phyloP scores from a whole-genome alignment of 1,284 basidiomycete genomes.

The Taiwanofungus camphoratus region DNA sequence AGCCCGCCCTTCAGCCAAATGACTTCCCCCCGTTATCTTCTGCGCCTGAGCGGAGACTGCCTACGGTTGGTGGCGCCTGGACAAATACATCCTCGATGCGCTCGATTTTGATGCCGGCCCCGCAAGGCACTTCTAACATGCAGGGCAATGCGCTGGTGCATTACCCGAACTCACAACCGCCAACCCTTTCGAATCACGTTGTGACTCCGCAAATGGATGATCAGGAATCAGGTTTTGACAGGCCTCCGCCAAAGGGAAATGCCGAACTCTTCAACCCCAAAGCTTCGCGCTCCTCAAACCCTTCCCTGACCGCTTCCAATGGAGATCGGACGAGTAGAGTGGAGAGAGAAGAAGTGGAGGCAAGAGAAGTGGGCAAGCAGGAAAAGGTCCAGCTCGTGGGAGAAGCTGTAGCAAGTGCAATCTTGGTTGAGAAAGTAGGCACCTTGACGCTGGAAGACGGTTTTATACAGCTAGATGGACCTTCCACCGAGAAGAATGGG shows the following conservation, averaged over 20 bases:
- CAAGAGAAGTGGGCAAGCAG: slow-evolving; percentile 3
- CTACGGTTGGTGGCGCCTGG: slow-evolving; percentile 59
- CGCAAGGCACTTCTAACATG: slow-evolving; percentile 19
- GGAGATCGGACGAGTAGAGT: not conserved
- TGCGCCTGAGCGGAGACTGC: slow-evolving; percentile 42
- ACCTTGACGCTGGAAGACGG: slow-evolving; percentile 15
- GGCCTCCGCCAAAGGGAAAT: slow-evolving; percentile 41
- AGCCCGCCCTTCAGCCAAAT: slow-evolving; percentile 46
- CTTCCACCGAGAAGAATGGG: not conserved
- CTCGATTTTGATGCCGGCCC: slow-evolving; percentile 43
- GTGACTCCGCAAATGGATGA: slow-evolving; percentile 39
- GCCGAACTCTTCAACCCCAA: slow-evolving; percentile 56
- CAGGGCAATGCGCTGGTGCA: slow-evolving; percentile 32
- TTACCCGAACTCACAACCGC: slow-evolving; percentile 27
- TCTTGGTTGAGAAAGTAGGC: slow-evolving; percentile 17
- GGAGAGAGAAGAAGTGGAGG: slow-evolving; percentile 7
- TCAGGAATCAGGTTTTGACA: slow-evolving; percentile 41
- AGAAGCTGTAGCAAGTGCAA: slow-evolving; percentile 10
- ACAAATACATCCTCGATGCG: slow-evolving; percentile 50
- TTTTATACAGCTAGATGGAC: slow-evolving; percentile 1
- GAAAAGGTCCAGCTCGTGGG: slow-evolving; percentile 6
- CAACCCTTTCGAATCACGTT: slow-evolving; percentile 15
- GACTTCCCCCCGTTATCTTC: slow-evolving; percentile 69
- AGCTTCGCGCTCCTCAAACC: slow-evolving; percentile 8
- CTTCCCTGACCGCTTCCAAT: not conserved